These are phyloP conservation scores for Stephania yunnanensis DNA, from an alignment of 164 flowering plant species.

Conservation along the genomic window DNA sequence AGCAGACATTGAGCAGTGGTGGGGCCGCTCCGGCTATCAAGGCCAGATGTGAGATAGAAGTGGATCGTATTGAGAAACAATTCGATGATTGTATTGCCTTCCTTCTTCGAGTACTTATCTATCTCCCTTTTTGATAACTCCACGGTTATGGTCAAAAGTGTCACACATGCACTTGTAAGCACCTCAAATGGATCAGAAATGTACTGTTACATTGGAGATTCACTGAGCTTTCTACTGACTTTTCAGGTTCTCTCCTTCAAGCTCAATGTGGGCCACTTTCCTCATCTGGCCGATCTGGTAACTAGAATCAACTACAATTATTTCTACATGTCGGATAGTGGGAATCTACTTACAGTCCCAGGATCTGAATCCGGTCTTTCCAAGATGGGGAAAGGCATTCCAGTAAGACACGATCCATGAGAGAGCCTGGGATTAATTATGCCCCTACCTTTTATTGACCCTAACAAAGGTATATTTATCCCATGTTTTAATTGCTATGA, in stretches of 20 bases:
- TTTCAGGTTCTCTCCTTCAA: constrained; percentile 89
- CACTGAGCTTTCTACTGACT: neutral
- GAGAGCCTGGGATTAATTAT: neutral
- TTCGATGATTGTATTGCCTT: constrained; percentile 95
- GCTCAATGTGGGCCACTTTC: constrained; percentile 91
- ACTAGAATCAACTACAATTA: constrained; percentile 89
- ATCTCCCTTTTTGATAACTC: neutral
- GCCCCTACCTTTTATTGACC: neutral
- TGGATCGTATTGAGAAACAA: constrained; percentile 82
- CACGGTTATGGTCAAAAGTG: neutral
- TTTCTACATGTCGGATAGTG: constrained; percentile 86
- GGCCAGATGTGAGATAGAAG: constrained; percentile 83
- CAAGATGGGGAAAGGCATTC: constrained; percentile 41
- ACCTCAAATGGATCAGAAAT: neutral
- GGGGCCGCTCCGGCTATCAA: constrained; percentile 75
- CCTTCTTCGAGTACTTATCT: constrained; percentile 71
- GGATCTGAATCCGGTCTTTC: constrained; percentile 42
- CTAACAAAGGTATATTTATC: neutral
- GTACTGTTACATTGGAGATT: neutral
- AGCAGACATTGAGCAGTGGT: constrained; percentile 64
- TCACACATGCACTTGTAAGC: neutral
- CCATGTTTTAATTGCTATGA: neutral
- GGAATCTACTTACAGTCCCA: constrained; percentile 58
- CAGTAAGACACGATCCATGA: constrained; percentile 21
- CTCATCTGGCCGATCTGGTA: constrained; percentile 94